Percentiles rank a stretch among this genome's conserved stretches.
Evolutionary conservation across 1,284 basidiomycete genomes (phyloP).

Genomic region (Peniophora sp.): DNA sequence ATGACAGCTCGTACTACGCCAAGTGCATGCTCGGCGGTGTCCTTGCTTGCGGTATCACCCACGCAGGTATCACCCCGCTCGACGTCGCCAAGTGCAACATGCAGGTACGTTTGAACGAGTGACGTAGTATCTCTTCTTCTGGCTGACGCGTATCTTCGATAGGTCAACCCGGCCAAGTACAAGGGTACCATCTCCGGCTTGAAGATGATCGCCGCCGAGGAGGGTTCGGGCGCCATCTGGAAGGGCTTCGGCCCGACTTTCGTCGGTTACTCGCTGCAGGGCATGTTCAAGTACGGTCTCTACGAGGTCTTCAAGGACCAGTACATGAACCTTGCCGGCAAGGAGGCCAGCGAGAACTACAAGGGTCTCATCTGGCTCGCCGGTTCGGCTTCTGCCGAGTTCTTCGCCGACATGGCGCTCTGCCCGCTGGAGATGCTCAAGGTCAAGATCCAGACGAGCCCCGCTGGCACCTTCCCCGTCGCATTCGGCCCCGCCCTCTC

Average conservation of each 20-base stretch:
- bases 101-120: constrained; percentile 56
- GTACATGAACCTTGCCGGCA: constrained; percentile 80
- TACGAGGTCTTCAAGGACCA: constrained; percentile 95
- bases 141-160: constrained; percentile 8
- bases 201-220: constrained; percentile 71
- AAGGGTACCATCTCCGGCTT: constrained; percentile 71
- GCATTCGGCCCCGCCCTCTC: constrained; percentile 61
- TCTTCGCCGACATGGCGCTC: constrained; percentile 89
- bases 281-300: constrained; percentile 95
- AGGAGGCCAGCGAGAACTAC: constrained; percentile 81
- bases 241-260: constrained; percentile 92
- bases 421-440: constrained; percentile 82
- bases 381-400: constrained; percentile 88
- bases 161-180: constrained; percentile 77
- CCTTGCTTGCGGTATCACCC: constrained; percentile 89
- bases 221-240: constrained; percentile 82
- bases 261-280: constrained; percentile 93
- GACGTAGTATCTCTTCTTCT: constrained; percentile 2
- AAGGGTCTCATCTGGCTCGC: constrained; percentile 93
- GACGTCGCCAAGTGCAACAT: constrained; percentile 98
- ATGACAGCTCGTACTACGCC: constrained; percentile 65
- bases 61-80: constrained; percentile 88
- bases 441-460: constrained; percentile 78
- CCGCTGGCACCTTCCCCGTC: constrained; percentile 65
- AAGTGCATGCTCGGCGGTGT: constrained; percentile 87